Base-by-base conservation (phyloP, 2,329 filamentous ascomycete genomes). In the Escovopsis sp. region DNA sequence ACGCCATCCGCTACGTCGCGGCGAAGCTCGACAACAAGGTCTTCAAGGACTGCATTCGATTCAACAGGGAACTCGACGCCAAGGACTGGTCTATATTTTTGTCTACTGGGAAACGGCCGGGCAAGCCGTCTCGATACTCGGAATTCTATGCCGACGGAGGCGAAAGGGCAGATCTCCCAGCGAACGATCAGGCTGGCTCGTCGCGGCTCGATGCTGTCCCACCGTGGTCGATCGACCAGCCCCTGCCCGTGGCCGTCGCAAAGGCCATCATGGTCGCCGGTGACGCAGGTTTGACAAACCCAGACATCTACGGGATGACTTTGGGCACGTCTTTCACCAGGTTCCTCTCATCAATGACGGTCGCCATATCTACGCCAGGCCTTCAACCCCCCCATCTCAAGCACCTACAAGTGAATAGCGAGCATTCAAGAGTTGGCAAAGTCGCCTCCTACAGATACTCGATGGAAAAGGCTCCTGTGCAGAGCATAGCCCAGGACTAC, bases 1-100 rank as follows among this genome's bases (percentile, higher is more conserved):
- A 74, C 6, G 65, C 72, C 26, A 63, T 77, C 18, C 67, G 69
- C 38, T 77, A 75, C 48, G 70, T 75, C 3, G 72, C 72, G 4
- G 74, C 73, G 4, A 69, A 67, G 33, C 68, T 75, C 10, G 62
- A 66, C 12, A 65, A 67, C 32, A 67, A 67, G 43, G 60, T 78
- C 6, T 77, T 72, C 59, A 77, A 75, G 49, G 74, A 79, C 49
- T 80, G 76, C 49, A 64, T 80, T 47, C 74, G 73, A 48, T 78
- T 70, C 44, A 59, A 70, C 38, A 64, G 74, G 37, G 72, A 77
- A 6, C 66, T 76, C 30, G 73, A 67, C 11, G 51, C 67, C 2
- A 68, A 70, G 19, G 75, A 79, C 48, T 78, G 75, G 74, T 61
- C 65, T 6, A 59, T 67, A 15, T 75, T 72, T 45, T 60, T 75